Conservation (phyloP, 2,329 filamentous ascomycete species). For the Trichoderma pleuroti region DNA sequence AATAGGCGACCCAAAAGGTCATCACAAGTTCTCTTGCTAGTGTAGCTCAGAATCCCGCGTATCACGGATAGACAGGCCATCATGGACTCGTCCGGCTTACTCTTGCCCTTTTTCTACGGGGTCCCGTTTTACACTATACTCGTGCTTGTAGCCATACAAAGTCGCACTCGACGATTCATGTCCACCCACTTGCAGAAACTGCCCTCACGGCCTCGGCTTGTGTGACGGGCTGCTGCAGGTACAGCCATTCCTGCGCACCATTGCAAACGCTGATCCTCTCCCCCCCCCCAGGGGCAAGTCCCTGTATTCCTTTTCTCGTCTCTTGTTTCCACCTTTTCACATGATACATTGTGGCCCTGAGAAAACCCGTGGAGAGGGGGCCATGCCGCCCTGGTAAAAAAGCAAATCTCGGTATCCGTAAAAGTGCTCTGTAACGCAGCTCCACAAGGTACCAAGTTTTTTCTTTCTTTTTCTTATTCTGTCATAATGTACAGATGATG, state of each 20-base stretch:
- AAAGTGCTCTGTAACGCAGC: background rate
- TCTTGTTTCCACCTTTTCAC: background rate
- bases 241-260: background rate
- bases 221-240: background rate
- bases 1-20: conserved; percentile 2
- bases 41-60: background rate
- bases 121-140: no score
- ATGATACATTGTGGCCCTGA: background rate
- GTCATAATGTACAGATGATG: background rate
- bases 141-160: background rate
- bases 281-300: background rate
- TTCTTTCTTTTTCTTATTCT: background rate
- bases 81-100: background rate
- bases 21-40: background rate
- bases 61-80: background rate
- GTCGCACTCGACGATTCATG: background rate
- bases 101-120: background rate
- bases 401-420: conserved; percentile 13
- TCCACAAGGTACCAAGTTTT: background rate
- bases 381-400: background rate
- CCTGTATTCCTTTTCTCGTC: background rate
- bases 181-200: background rate
- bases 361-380: background rate
- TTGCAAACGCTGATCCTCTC: background rate
- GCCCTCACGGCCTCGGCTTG: background rate